These are phyloP conservation scores for Hyparrhenia diplandra DNA, from an alignment of 176 grass and related monocot species.

Conservation along the genomic window DNA sequence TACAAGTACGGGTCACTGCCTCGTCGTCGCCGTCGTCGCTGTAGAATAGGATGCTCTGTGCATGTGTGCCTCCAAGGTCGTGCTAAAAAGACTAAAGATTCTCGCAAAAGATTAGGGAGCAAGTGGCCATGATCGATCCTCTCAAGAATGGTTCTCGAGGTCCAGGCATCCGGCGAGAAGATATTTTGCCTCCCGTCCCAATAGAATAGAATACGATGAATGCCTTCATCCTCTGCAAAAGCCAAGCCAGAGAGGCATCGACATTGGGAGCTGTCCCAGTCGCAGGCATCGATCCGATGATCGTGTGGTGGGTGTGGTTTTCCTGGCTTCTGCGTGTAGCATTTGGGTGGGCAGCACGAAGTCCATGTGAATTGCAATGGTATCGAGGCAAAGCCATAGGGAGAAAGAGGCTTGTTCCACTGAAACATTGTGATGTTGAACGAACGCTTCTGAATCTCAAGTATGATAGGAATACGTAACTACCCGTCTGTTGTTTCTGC, in stretches of 20 bases:
- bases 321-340: too few species aligned
- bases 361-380: background rate
- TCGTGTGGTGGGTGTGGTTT: background rate
- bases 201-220: background rate
- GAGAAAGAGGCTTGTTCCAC: background rate
- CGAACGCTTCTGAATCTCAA: background rate
- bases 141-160: background rate
- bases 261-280: too few species aligned
- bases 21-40: background rate
- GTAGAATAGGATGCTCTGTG: background rate
- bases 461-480: background rate
- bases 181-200: slow-evolving; percentile 3
- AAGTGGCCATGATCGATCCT: background rate
- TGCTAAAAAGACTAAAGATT: background rate
- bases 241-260: background rate
- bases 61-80: background rate
- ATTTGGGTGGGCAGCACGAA: too few species aligned
- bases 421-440: background rate
- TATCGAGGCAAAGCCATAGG: background rate
- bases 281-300: background rate
- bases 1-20: background rate
- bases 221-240: background rate
- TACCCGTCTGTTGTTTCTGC: background rate
- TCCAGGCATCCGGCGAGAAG: slow-evolving; percentile 2
- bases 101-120: background rate